These are phyloP conservation scores for Nematodospora anomalae DNA, from an alignment of 1,139 yeast genomes.

Conservation along the genomic window DNA sequence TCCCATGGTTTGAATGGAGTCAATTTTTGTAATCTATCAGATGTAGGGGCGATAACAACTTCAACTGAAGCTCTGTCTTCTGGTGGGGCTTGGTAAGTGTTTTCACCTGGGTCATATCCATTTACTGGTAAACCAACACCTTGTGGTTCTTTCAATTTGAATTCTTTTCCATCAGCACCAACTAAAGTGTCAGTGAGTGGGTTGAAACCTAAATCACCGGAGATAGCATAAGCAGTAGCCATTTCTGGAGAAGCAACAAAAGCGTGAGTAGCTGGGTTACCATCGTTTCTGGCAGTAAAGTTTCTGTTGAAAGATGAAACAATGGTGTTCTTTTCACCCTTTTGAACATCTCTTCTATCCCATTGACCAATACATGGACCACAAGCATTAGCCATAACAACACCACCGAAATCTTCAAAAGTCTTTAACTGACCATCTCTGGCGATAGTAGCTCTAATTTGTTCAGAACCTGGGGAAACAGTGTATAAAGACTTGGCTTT, in stretches of 20 bases:
- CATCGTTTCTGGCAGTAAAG: constrained; percentile 98
- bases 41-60: constrained; percentile 80
- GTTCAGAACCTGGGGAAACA: constrained; percentile 99
- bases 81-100: constrained; percentile 99
- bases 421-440: constrained; percentile 85
- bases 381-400: constrained; percentile 94
- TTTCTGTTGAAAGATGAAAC: constrained; percentile 99
- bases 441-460: constrained; percentile 94
- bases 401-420: constrained; percentile 83
- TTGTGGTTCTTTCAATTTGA: constrained; percentile 83
- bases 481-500: constrained; percentile 91
- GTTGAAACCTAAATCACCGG: constrained; percentile 98
- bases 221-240: constrained; percentile 92
- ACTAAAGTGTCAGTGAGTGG: constrained; percentile 93
- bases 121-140: constrained; percentile 92
- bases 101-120: constrained; percentile 93
- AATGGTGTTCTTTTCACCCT: constrained; percentile 98
- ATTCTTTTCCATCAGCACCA: constrained; percentile 94
- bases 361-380: constrained; percentile 99
- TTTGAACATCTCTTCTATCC: constrained; percentile 96
- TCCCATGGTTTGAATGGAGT: constrained; percentile 71
- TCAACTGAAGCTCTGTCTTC: constrained; percentile 72
- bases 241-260: constrained; percentile 98
- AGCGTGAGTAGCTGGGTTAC: constrained; percentile 98
- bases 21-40: constrained; percentile 58